Percentiles rank a stretch among this genome's conserved stretches.
These are phyloP conservation scores for Gossypium gossypioides DNA, from an alignment of 441 rosid genomes.

Conservation along the genomic window DNA sequence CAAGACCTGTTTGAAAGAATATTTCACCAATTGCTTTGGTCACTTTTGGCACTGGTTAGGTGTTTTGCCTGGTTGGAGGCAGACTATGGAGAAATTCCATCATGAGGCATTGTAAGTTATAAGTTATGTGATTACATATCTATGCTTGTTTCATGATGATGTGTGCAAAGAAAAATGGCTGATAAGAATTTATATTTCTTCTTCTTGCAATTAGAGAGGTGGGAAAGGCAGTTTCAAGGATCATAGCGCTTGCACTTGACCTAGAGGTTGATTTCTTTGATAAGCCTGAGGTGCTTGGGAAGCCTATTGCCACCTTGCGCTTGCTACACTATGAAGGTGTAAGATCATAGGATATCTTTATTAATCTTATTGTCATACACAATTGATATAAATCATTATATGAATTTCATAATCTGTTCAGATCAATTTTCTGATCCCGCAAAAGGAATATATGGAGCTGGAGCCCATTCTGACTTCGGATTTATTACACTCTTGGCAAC, in stretches of 20 bases:
- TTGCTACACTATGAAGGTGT: constrained; percentile 69
- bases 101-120: constrained; percentile 58
- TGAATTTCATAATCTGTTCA: constrained; percentile 8
- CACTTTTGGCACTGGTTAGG: constrained; percentile 23
- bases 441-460: constrained; percentile 73
- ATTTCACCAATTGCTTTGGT: background rate
- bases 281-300: constrained; percentile 63
- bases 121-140: background rate
- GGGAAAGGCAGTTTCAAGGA: constrained; percentile 49
- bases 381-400: background rate
- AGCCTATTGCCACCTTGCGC: constrained; percentile 62
- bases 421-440: constrained; percentile 57
- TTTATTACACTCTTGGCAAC: constrained; percentile 75
- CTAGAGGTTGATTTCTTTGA: constrained; percentile 66
- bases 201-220: constrained; percentile 39
- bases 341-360: background rate
- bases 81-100: constrained; percentile 74
- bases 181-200: background rate
- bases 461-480: constrained; percentile 87
- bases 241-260: constrained; percentile 77
- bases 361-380: background rate
- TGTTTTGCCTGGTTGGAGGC: constrained; percentile 73
- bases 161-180: background rate
- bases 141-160: background rate
- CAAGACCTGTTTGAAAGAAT: background rate